A percentile compares a stretch with the other conserved stretches of the same genome.
phyloP scores from a whole-genome alignment of 495 filamentous ascomycete species.

The Oidiodendron maius region DNA sequence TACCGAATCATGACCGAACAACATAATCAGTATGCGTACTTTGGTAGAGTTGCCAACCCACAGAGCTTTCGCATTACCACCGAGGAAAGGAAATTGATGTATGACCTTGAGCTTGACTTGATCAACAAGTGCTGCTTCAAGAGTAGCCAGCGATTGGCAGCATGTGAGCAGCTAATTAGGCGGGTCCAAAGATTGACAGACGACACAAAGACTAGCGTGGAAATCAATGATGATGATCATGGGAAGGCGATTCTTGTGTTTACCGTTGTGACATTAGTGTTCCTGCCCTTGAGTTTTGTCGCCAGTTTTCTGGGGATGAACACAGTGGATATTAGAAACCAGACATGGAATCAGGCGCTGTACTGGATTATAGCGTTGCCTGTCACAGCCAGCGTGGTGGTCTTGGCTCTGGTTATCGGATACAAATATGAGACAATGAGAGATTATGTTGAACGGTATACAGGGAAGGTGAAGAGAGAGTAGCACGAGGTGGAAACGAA shows the following conservation, averaged over 20 bases:
- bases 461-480: background rate
- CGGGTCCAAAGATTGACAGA: background rate
- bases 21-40: background rate
- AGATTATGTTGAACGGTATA: background rate
- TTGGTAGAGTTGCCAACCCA: background rate
- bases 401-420: background rate
- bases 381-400: constrained; percentile 6
- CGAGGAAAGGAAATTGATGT: background rate
- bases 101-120: background rate
- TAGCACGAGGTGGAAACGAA: too few relatives aligned
- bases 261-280: constrained; percentile 22
- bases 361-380: constrained; percentile 31
- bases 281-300: constrained; percentile 11
- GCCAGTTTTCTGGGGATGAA: constrained; percentile 29
- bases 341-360: constrained; percentile 25
- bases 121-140: background rate
- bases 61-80: background rate
- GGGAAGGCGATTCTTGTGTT: constrained; percentile 28
- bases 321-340: constrained; percentile 32
- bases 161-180: background rate
- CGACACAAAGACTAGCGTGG: background rate
- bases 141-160: background rate
- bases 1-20: background rate
- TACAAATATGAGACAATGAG: background rate
- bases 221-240: background rate